Base-by-base conservation (phyloP, 2,329 filamentous ascomycete species). In the Aspergillus fumigatus region DNA sequence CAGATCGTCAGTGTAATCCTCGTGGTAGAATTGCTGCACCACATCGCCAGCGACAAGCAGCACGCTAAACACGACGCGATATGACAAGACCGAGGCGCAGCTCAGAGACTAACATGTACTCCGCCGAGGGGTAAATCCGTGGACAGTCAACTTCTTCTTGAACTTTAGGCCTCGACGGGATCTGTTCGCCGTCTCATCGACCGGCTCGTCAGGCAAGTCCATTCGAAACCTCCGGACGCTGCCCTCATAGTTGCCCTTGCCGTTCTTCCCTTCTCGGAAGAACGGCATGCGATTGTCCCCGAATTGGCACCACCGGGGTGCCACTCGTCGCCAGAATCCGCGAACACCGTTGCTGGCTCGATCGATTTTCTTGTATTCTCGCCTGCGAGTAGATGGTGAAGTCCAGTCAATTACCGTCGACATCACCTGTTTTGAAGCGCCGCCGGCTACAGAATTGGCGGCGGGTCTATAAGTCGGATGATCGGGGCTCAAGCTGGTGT, bases 341-440 rank as follows among this genome's bases (percentile, higher is more conserved):
- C 76, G 70, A 3, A 79, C 60, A 3, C 77, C 77, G 21, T 67
- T 72, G 56, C 67, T 73, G 49, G 73, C 72, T 10, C 74, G 73
- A 65, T 76, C 71, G 79, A 84, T 74, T 82, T 85, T 65, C 84
- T 84, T 71, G 54, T 79, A 79, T 59, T 79, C 76, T 21, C 69
- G 69, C 8, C 73, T 66, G 10, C 77, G 73, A 4, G 76, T 78
- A 9, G 73, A 72, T 7, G 74, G 69, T 0, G 75, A 75, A 1
- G 76, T 79, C 77, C 77, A 79, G 58, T 78, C 75, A 47, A 78
- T 77, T 7, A 77, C 71, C 4, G 75, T 77, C 23, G 71, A 65
- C 21, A 72, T 69, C 40, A 70, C 53, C 50, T 70, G 59, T 56
- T 66, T 53, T 4, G 58, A 29, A 14, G 50, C 48, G 11, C 54